These are phyloP conservation scores for Mycena epipterygia DNA, from an alignment of 768 basidiomycete species.

Conservation along the genomic window DNA sequence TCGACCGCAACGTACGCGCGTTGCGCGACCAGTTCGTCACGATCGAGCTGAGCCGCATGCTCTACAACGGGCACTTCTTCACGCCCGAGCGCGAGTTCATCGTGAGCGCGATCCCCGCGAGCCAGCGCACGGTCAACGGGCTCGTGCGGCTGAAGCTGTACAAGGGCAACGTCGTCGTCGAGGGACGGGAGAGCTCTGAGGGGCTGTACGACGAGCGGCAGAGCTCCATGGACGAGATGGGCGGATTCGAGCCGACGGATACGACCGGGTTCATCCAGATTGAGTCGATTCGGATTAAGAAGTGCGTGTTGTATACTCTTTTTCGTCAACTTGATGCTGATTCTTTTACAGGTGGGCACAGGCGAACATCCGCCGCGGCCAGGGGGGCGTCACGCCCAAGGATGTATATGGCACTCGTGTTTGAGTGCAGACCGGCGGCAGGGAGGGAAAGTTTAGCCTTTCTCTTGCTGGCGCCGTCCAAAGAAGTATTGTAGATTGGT, in stretches of 20 bases:
- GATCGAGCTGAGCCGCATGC: slow-evolving; percentile 86
- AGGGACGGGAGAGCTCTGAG: slow-evolving; percentile 92
- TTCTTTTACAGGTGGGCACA: slow-evolving; percentile 79
- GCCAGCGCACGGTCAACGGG: slow-evolving; percentile 97
- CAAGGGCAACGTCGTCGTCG: slow-evolving; percentile 96
- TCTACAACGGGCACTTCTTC: slow-evolving; percentile 99
- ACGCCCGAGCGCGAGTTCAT: slow-evolving; percentile 99
- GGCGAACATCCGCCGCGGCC: slow-evolving; percentile 87
- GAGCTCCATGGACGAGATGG: slow-evolving; percentile 99
- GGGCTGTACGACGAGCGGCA: slow-evolving; percentile 96
- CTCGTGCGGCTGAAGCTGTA: slow-evolving; percentile 91
- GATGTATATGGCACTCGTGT: slow-evolving; percentile 84
- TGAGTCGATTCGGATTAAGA: slow-evolving; percentile 97
- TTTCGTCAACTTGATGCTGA: slow-evolving; percentile 11
- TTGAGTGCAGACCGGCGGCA: slow-evolving; percentile 42
- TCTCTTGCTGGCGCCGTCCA: not conserved
- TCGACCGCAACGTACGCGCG: slow-evolving; percentile 96
- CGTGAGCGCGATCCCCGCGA: slow-evolving; percentile 89
- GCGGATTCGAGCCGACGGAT: slow-evolving; percentile 97
- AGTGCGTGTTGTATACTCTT: slow-evolving; percentile 62
- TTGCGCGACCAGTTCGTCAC: slow-evolving; percentile 97
- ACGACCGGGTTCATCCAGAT: slow-evolving; percentile 98
- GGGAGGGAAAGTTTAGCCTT: not conserved
- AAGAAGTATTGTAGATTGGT: slow-evolving; percentile 16
- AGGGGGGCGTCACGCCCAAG: slow-evolving; percentile 79